Conservation (phyloP, 768 basidiomycete species). For the Xanthoconium purpureum region DNA sequence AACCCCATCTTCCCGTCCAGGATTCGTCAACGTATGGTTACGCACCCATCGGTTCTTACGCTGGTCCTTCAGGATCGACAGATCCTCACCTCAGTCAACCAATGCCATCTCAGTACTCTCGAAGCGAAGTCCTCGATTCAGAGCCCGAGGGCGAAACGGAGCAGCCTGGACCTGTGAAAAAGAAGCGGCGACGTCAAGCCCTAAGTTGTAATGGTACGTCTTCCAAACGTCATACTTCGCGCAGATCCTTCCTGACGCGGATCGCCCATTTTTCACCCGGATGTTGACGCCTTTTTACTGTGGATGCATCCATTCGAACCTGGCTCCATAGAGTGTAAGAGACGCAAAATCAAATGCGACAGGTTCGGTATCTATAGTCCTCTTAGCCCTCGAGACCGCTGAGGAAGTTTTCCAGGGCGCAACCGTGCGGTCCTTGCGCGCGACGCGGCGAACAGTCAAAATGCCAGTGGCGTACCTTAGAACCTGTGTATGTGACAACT, state of each 20-base stretch:
- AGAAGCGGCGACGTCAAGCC: constrained; percentile 79
- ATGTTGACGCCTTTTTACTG: constrained; percentile 1
- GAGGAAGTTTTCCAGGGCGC: constrained; percentile 49
- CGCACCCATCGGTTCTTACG: constrained; percentile 20
- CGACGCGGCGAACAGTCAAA: constrained; percentile 76
- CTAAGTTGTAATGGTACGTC: constrained; percentile 79
- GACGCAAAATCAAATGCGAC: constrained; percentile 87
- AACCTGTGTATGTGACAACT: constrained; percentile 62
- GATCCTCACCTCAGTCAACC: constrained; percentile 24
- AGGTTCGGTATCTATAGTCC: constrained; percentile 45
- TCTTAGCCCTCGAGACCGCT: constrained; percentile 6
- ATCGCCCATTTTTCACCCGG: not conserved
- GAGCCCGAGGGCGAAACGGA: constrained; percentile 55
- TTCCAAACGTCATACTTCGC: constrained; percentile 16
- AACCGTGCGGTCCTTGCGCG: constrained; percentile 79
- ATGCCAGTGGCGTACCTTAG: constrained; percentile 82
- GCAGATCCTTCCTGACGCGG: constrained; percentile 18
- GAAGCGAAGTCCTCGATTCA: constrained; percentile 46
- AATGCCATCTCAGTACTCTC: constrained; percentile 27
- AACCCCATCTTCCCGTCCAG: constrained; percentile 26
- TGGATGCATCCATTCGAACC: not conserved
- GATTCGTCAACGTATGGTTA: constrained; percentile 28
- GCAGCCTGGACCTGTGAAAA: constrained; percentile 63
- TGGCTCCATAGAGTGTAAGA: constrained; percentile 64
- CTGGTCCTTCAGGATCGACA: constrained; percentile 26